Evolutionary conservation across 495 filamentous ascomycete species (phyloP), one percentile per base, ranked within the genome.

Genomic region (Penicillium samsonianum): DNA sequence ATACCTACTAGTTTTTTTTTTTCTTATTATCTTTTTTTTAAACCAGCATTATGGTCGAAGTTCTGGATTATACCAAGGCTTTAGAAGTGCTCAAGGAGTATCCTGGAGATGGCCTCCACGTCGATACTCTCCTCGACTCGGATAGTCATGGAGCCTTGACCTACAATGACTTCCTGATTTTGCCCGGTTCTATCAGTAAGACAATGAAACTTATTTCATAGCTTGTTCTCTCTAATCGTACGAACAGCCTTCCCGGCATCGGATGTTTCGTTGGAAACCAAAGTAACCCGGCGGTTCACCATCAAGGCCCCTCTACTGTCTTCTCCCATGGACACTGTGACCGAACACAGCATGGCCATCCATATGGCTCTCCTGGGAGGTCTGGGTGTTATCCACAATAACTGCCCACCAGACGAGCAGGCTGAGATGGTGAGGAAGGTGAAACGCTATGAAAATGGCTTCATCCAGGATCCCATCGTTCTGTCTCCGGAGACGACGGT

Each of bases 381-480:
- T 68, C 80, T 99, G 31, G 94, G 94, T 74, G 90, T 97, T 56
- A 95, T 98, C 61, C 94, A 99, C 77, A 94, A 99, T 83, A 99
- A 99, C 81, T 99, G 94, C 80, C 90, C 92, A 30, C 79, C 89
- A 11, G 89, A 96, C 37, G 89, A 89, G 57, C 94, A 99, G 78
- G 94, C 95, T 40, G 92, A 97, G 78, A 98, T 99, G 95, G 91
- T 99, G 53, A 82, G 89, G 63, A 99, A 99, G 78, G 94, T 99
- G 43, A 99, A 99, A 87, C 82, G 92, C 70, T 98, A 91, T 72
- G 95, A 99, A 77, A 99, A 99, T 73, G 94, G 94, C 55, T 99
- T 99, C 81, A 99, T 99, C 68, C 75, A 90, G 38, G 94, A 99
- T 66, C 94, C 94, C 23, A 88, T 99, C 55, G 92, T 97, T 56